Percentiles rank a stretch among this genome's conserved stretches.
Conservation (phyloP, 441 rosid genomes). For the Sinapis alba region DNA sequence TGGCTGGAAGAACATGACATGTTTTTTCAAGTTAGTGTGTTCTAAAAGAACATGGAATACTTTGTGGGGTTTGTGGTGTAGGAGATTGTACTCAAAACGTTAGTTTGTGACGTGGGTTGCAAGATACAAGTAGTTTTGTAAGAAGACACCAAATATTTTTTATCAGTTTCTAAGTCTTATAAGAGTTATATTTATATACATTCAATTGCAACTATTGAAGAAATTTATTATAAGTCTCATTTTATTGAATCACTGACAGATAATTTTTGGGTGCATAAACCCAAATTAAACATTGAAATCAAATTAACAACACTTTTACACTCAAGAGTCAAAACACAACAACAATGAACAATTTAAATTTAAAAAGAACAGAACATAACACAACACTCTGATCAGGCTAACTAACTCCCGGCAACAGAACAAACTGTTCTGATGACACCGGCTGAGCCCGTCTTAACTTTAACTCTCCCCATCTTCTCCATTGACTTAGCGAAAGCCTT, state of each 20-base stretch:
- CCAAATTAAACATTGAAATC: neutral
- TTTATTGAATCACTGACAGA: neutral
- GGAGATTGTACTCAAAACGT: neutral
- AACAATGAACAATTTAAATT: neutral
- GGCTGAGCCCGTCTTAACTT: slow-evolving; percentile 59
- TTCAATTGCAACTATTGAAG: neutral
- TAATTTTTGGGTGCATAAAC: neutral
- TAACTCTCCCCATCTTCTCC: slow-evolving; percentile 77
- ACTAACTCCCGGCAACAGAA: slow-evolving; percentile 55
- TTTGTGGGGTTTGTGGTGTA: neutral
- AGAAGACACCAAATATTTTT: neutral
- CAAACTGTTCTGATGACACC: slow-evolving; percentile 78
- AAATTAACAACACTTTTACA: slow-evolving; percentile 14
- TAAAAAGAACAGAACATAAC: neutral
- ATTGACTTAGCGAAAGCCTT: slow-evolving; percentile 62
- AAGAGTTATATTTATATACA: neutral
- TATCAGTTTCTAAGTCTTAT: neutral
- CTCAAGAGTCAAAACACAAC: slow-evolving; percentile 11
- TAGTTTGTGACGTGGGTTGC: neutral
- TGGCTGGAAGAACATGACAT: neutral
- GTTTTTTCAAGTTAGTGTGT: neutral
- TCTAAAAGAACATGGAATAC: neutral
- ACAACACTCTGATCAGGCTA: neutral
- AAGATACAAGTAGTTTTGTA: neutral
- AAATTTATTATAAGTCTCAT: neutral